Conservation (phyloP, 2,329 filamentous ascomycete genomes). For the Ophiosphaerella korrae region DNA sequence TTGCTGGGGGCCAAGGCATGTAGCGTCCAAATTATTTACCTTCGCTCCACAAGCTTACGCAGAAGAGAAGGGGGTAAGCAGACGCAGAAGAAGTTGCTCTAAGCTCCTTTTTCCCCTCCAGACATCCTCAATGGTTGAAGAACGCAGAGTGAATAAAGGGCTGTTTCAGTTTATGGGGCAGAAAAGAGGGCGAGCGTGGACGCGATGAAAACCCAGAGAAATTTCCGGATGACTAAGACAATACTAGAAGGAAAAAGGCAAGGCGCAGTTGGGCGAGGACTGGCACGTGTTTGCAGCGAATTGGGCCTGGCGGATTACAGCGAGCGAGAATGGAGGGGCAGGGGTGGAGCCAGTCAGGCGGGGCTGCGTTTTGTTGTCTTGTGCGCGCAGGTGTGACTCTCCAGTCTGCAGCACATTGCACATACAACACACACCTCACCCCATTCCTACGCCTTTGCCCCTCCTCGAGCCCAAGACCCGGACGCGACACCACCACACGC, state of each 20-base stretch:
- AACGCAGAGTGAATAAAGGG: constrained; percentile 71
- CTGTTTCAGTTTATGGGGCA: constrained; percentile 47
- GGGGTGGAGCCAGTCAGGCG: constrained; percentile 11
- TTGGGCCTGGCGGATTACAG: constrained; percentile 20
- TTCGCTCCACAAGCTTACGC: constrained; percentile 48
- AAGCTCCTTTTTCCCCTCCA: constrained; percentile 72
- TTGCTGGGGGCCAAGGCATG: constrained; percentile 30
- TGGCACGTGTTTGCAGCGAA: constrained; percentile 11
- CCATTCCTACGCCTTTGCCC: neutral
- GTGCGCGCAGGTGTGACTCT: constrained; percentile 4
- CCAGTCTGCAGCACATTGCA: neutral
- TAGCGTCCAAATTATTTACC: constrained; percentile 55
- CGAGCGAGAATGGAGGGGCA: constrained; percentile 24
- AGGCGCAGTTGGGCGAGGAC: neutral
- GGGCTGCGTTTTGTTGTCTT: constrained; percentile 20
- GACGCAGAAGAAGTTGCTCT: constrained; percentile 53
- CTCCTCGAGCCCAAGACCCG: neutral
- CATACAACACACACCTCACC: neutral
- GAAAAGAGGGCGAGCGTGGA: constrained; percentile 33
- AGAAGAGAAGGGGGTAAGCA: constrained; percentile 64
- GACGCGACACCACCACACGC: neutral
- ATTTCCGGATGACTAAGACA: constrained; percentile 35
- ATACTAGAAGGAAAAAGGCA: constrained; percentile 13
- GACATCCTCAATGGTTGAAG: constrained; percentile 61
- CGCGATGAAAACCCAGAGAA: constrained; percentile 21